Conservation (phyloP, 78 protist species). For the Dictyostelium capitatum region DNA sequence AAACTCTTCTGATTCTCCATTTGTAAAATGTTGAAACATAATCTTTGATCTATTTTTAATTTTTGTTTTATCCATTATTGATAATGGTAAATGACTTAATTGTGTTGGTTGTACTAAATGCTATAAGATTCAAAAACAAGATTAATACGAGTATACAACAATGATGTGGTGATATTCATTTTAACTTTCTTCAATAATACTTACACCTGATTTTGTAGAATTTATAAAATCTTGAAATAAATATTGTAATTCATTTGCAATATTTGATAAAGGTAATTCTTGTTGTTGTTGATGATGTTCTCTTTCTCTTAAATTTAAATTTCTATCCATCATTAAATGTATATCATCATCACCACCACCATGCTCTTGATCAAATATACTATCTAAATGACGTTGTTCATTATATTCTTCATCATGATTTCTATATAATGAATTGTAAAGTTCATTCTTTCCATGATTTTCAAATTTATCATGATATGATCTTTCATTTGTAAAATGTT, state of each 20-base stretch:
- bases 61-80: constrained; percentile 14
- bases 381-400: constrained; percentile 46
- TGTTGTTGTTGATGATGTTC: constrained; percentile 22
- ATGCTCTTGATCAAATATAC: constrained; percentile 16
- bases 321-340: constrained; percentile 43
- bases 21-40: constrained; percentile 42
- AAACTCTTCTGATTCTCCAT: constrained; percentile 3
- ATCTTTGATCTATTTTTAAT: constrained; percentile 54
- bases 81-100: constrained; percentile 27
- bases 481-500: constrained; percentile 51
- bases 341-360: constrained; percentile 26
- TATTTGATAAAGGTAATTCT: constrained; percentile 2
- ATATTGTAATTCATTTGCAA: constrained; percentile 31
- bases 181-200: too few relatives aligned
- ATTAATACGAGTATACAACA: too few relatives aligned
- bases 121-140: too few relatives aligned
- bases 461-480: constrained; percentile 64
- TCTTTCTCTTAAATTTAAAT: constrained; percentile 30
- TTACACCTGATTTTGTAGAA: constrained; percentile 30
- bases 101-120: constrained; percentile 39
- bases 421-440: constrained; percentile 3
- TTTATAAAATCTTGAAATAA: constrained; percentile 66
- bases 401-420: constrained; percentile 6
- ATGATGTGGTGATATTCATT: too few relatives aligned
- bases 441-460: constrained; percentile 2